Base-by-base conservation (phyloP, 805 yeast genomes). In the Myxozyma vanderwaltii region DNA sequence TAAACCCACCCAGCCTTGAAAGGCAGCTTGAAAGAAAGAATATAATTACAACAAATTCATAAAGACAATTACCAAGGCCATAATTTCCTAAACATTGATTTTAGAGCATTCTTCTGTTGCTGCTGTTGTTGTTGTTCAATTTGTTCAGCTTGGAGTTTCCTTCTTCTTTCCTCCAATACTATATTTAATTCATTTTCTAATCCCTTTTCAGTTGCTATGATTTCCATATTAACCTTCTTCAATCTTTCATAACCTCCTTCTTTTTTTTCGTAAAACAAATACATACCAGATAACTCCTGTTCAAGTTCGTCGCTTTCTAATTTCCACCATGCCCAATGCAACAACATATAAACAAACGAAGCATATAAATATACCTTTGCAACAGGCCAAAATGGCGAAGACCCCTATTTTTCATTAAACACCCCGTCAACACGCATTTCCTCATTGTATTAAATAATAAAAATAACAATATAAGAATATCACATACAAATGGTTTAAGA, bases 291-390 rank as follows among this genome's bases (percentile, higher is more conserved):
- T 39, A 59, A 39, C n/a, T 33, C 33, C 27, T 6, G 44, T 21
- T 40, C 43, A 8, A 56, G 21, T 33, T 62, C 65, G 21, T 62
- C 65, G 19, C 57, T 21, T 26, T 59, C 63, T 6, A 62, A 52
- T 19, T 51, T 53, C 65, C 65, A 62, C 65, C 65, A 62, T 19
- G 48, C 35, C 65, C 63, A 62, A 36, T 62, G 65, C 21, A 62
- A 21, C 6, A 45, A 12, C 63, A 62, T 58, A 26, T 62, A 55
- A 38, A 54, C 57, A 15, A 53, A 19, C 33, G 65, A 59, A 6
- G 49, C 65, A 26, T 58, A 57, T 19, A 61, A 35, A 43, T 58
- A 61, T n/a, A 61, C 62, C n/a, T 58, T 57, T 5, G 39, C 56
- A 23, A 58, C 43, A 10, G 64, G 64, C 64, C 64, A 61, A 12